These are phyloP conservation scores for Zymoseptoria brevis DNA, from an alignment of 2,329 filamentous ascomycete genomes.

Conservation along the genomic window DNA sequence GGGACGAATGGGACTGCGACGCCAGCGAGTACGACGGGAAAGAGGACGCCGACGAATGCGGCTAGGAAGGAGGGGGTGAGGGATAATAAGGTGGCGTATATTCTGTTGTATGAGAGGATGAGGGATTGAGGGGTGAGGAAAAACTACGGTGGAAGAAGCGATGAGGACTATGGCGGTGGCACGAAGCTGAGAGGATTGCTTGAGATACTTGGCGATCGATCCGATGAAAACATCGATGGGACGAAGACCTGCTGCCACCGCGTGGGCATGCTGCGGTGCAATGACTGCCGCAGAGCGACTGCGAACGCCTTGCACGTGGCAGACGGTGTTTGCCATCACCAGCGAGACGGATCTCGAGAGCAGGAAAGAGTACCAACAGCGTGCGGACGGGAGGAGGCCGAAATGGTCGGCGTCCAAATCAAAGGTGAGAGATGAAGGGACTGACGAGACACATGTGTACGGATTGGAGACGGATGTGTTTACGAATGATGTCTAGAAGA, in stretches of 20 bases:
- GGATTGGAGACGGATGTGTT: not conserved
- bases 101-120: conserved; percentile 87
- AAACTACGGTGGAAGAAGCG: not conserved
- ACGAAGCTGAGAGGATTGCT: not conserved
- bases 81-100: conserved; percentile 95
- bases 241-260: not conserved
- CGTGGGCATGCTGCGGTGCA: too few relatives aligned
- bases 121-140: not conserved
- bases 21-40: conserved; percentile 40
- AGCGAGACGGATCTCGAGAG: not conserved
- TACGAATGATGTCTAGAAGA: not conserved
- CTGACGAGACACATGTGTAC: not conserved
- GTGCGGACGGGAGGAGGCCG: too few relatives aligned
- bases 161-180: not conserved
- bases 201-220: not conserved
- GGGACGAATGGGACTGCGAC: conserved; percentile 51
- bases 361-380: too few relatives aligned
- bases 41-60: conserved; percentile 48
- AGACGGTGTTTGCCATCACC: not conserved
- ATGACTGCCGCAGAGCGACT: not conserved
- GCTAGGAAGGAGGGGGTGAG: conserved; percentile 48
- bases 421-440: not conserved
- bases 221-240: not conserved
- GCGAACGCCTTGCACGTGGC: not conserved
- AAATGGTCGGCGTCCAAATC: too few relatives aligned